These are phyloP conservation scores for Calamus simplicifolius DNA, from an alignment of 176 grass and related monocot species.

Conservation along the genomic window DNA sequence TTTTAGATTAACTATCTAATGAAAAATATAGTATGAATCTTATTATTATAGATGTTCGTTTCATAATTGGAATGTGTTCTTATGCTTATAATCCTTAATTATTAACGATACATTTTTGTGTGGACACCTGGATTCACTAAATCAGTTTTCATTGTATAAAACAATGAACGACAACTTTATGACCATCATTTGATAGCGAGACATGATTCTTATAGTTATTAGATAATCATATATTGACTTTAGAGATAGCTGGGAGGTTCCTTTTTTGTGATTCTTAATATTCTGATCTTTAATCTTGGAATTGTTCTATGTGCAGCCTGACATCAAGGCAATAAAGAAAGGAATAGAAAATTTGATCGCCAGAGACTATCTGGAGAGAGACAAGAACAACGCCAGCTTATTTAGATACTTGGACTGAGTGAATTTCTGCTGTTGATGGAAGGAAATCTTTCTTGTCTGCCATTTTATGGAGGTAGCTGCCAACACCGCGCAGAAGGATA, in stretches of 20 bases:
- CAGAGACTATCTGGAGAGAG: conserved; percentile 80
- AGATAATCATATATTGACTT: too few species aligned
- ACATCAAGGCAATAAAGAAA: conserved; percentile 91
- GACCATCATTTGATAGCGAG: too few species aligned
- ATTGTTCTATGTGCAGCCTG: conserved; percentile 36
- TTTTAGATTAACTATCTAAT: neutral
- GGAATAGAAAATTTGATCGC: conserved; percentile 76
- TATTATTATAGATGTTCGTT: too few species aligned
- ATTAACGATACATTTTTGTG: too few species aligned
- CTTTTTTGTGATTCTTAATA: neutral
- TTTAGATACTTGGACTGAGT: conserved; percentile 70
- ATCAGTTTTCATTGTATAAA: too few species aligned
- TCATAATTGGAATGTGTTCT: too few species aligned
- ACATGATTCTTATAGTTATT: too few species aligned
- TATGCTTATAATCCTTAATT: too few species aligned
- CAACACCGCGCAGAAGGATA: neutral
- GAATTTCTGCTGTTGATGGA: neutral
- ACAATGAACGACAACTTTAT: too few species aligned
- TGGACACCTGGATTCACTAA: too few species aligned
- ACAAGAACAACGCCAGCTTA: conserved; percentile 57
- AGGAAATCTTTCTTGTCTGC: neutral
- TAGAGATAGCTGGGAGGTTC: neutral
- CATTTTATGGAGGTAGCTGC: neutral
- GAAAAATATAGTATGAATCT: too few species aligned
- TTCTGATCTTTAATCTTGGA: neutral